phyloP scores from a whole-genome alignment of 176 grass and related monocot genomes.

The Hordeum marinum region DNA sequence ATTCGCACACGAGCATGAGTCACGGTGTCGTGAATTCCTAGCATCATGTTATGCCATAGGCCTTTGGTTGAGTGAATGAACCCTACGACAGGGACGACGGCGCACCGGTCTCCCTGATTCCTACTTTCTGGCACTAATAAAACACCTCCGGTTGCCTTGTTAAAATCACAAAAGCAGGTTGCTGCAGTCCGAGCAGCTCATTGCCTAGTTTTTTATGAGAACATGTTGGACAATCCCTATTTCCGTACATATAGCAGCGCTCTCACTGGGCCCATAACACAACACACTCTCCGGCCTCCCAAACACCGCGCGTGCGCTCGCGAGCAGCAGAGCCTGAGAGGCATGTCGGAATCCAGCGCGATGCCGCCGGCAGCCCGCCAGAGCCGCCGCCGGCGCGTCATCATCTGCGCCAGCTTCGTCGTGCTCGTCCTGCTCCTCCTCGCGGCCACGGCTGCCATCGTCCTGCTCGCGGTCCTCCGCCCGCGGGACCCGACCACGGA shows the following conservation, averaged over 20 bases:
- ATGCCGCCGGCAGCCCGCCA: background rate
- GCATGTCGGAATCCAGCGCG: conserved; percentile 38
- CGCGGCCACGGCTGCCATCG: conserved; percentile 36
- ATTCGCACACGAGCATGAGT: background rate
- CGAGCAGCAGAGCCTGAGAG: background rate
- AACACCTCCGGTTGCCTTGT: conserved; percentile 28
- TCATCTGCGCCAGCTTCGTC: conserved; percentile 21
- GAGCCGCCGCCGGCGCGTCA: conserved; percentile 17
- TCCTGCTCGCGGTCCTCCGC: conserved; percentile 42
- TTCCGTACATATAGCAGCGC: background rate
- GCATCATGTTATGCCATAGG: conserved; percentile 1
- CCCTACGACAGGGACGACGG: background rate
- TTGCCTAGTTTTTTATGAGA: background rate
- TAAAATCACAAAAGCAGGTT: conserved; percentile 19
- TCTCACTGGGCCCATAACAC: background rate
- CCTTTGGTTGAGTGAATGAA: conserved; percentile 33
- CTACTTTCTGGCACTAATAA: background rate
- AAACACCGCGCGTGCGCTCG: background rate
- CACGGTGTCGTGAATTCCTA: background rate
- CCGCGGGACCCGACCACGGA: conserved; percentile 47
- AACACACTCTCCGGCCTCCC: background rate
- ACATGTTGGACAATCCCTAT: background rate
- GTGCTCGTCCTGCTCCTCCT: conserved; percentile 45
- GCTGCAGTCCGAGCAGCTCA: background rate
- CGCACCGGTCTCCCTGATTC: background rate